A percentile compares a stretch with the other conserved stretches of the same genome.
Conservation (phyloP, 2,329 filamentous ascomycete species). For the Trichophyton equinum region DNA sequence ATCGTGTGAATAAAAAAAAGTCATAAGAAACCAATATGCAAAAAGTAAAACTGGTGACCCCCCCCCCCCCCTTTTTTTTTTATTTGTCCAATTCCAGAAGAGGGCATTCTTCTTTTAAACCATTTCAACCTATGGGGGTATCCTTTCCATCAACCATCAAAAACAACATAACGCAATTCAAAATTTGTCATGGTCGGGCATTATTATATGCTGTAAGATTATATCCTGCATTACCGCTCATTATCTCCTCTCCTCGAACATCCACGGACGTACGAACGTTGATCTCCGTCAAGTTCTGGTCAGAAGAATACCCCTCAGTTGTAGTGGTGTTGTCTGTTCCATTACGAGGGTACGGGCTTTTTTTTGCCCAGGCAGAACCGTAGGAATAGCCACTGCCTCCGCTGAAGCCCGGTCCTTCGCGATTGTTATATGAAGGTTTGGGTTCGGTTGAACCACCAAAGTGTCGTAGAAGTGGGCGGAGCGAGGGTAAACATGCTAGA, state of each 20-base stretch:
- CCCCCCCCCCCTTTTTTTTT: not conserved
- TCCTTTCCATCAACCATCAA: not conserved
- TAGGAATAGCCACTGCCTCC: constrained; percentile 1
- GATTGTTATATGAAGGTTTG: not conserved
- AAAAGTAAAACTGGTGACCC: not conserved
- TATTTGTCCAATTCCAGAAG: not conserved
- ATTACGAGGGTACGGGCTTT: not conserved
- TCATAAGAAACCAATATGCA: not conserved
- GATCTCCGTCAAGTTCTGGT: not conserved
- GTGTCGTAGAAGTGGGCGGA: not conserved
- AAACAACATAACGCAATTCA: not conserved
- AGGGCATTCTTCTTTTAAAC: not conserved
- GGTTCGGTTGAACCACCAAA: not conserved
- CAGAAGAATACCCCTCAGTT: not conserved
- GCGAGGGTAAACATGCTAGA: constrained; percentile 1
- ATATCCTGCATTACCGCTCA: not conserved
- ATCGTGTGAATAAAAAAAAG: not conserved
- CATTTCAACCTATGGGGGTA: not conserved
- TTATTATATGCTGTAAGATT: not conserved
- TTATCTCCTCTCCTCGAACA: not conserved
- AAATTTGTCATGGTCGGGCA: not conserved
- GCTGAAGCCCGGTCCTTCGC: not conserved
- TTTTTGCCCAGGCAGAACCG: constrained; percentile 17
- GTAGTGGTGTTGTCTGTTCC: not conserved
- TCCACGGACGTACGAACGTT: not conserved